phyloP scores from a whole-genome alignment of 495 filamentous ascomycete species.

The Tetracladium marchalianum region DNA sequence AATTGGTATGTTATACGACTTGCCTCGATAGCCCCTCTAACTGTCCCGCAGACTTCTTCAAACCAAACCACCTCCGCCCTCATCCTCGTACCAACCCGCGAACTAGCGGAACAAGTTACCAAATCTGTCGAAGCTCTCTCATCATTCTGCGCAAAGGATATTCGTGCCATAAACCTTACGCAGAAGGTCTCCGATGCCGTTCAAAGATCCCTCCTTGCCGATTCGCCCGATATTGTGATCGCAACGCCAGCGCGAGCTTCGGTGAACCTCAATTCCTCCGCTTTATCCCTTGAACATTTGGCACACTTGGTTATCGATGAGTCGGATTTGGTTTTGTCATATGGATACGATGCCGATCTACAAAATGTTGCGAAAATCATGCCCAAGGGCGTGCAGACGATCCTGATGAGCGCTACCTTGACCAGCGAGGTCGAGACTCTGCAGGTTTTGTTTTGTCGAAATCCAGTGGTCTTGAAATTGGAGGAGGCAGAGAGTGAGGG shows the following conservation, averaged over 20 bases:
- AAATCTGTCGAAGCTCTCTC: slow-evolving; percentile 63
- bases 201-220: slow-evolving; percentile 75
- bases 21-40: slow-evolving; percentile 3
- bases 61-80: slow-evolving; percentile 42
- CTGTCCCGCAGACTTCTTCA: slow-evolving; percentile 9
- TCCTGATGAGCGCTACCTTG: slow-evolving; percentile 89
- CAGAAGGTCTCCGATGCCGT: slow-evolving; percentile 81
- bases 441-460: slow-evolving; percentile 77
- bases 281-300: slow-evolving; percentile 59
- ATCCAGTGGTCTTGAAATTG: slow-evolving; percentile 65
- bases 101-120: slow-evolving; percentile 84
- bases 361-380: slow-evolving; percentile 62
- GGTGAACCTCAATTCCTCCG: slow-evolving; percentile 56
- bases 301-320: slow-evolving; percentile 86
- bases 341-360: slow-evolving; percentile 89
- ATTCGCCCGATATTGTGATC: slow-evolving; percentile 78
- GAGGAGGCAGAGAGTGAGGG: slow-evolving; percentile 62
- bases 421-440: slow-evolving; percentile 76
- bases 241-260: slow-evolving; percentile 76
- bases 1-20: slow-evolving; percentile 43
- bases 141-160: slow-evolving; percentile 71
- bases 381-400: slow-evolving; percentile 78
- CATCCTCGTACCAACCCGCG: slow-evolving; percentile 87
- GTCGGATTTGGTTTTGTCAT: slow-evolving; percentile 87
- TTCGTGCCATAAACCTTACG: slow-evolving; percentile 74